Base-by-base conservation (phyloP, 2,329 filamentous ascomycete genomes). In the Aspergillus oerlinghausenensis region DNA sequence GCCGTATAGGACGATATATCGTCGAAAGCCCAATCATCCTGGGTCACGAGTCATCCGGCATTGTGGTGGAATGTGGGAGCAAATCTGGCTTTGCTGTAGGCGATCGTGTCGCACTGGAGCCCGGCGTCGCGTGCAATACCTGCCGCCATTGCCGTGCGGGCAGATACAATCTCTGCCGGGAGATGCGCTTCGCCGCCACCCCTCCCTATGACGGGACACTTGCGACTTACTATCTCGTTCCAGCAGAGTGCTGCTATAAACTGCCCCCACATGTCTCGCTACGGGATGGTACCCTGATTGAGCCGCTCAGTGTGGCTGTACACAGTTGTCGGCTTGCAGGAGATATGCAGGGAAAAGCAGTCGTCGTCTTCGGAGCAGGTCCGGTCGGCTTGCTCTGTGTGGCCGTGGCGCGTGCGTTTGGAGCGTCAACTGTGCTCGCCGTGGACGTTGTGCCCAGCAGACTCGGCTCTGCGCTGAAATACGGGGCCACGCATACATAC, bases 131-230 rank as follows among this genome's bases (percentile, higher is more conserved):
- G 1, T 90, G 88, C 72, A 82, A 84, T 38, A 82, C 83, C 62
- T 96, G 92, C 79, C 69, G 74, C 43, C 77, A 84, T 63, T 96
- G 92, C 77, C 87, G 89, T 62, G 80, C 82, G 49, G 92, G 92
- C 52, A 82, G 84, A 62, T 96, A 96, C 79, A 96, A 96, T 73
- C 84, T 96, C 26, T 97, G 92, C 76, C 80, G 83, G 1, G 82
- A 88, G 40, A 96, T 97, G 90, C 77, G 77, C 25, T 97, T 97
- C 69, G 92, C 92, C 42, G 92, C 92, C 0, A 96, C 92, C 10
- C 92, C 92, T 9, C 92, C 92, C 1, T 85, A 87, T 71, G 86
- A 96, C 73, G 92, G 92, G 50, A 96, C 92, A 0, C 79, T 97
- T 51, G 86, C 90, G 0, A 89, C 89, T 52, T 93, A 92, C 79